Base-by-base conservation (phyloP, 2,329 filamentous ascomycete species). In the Fusarium denticulatum region DNA sequence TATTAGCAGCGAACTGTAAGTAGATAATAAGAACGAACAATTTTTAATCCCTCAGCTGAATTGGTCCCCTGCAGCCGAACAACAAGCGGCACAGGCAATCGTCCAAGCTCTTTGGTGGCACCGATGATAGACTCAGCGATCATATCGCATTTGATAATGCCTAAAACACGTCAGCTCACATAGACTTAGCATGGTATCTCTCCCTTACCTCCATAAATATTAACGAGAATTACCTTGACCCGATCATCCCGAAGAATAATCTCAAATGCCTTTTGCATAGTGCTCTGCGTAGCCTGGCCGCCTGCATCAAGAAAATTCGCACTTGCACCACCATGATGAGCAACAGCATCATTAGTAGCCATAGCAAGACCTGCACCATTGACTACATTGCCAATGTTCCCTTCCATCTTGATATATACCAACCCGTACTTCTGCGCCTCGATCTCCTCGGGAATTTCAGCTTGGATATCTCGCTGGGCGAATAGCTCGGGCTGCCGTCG, bases 261-360 rank as follows among this genome's bases (percentile, higher is more conserved):
- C 28, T 64, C 56, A 49, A 64, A 64, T 5, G 62, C 62, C 46
- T 64, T 64, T 40, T 64, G 55, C 46, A 64, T 64, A 2, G 62
- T 64, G 5, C 22, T 11, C 16, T 64, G 39, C 2, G 62, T 64
- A 16, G 62, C 62, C 18, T 64, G 62, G 6, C 62, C 62, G 5
- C 62, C 62, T 10, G 62, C 62, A 1, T 64, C 62, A 1, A 64
- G 62, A 7, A 64, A 64, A 3, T 64, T 64, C 3, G 57, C 55
- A 1, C 62, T 64, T 10, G 45, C 37, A 7, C 62, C 62, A 13
- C 62, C 56, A 5, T 64, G 57, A 24, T 60, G 42, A 7, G 56
- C 57, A 34, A 64, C 61, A 2, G 62, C 62, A 1, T 64, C 62
- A 30, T 64, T 64, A 18, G 62, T 64, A 45, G 55, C 45, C 62